Evolutionary conservation across 768 basidiomycete species (phyloP).

Genomic region (Pisolithus microcarpus): DNA sequence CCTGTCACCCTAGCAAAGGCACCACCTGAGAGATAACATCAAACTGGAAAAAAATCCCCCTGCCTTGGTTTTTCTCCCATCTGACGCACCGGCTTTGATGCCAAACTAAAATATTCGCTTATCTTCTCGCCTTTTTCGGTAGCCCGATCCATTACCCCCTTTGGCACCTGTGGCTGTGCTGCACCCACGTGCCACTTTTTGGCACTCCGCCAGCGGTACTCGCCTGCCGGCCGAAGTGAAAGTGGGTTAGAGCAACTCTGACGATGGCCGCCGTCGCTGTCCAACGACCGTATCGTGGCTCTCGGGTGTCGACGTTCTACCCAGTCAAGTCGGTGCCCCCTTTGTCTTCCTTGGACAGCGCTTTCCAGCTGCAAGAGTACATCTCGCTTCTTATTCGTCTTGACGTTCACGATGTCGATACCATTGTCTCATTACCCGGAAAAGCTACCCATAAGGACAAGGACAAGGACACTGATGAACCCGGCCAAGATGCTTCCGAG

Average conservation of each 20-base stretch:
- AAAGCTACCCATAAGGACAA: conserved; percentile 15
- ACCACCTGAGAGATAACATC: not conserved
- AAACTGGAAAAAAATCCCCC: not conserved
- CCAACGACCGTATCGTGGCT: conserved; percentile 68
- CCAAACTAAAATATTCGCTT: conserved; percentile 1
- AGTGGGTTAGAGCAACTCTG: conserved; percentile 1
- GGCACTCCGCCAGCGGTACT: not conserved
- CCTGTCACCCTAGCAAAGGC: not conserved
- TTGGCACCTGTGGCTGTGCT: not conserved
- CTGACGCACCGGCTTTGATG: not conserved
- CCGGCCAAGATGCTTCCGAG: conserved; percentile 19
- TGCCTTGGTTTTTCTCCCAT: not conserved
- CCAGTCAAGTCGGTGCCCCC: conserved; percentile 66
- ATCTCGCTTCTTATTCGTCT: conserved; percentile 79
- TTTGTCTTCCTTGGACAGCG: conserved; percentile 73
- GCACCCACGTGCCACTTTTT: not conserved
- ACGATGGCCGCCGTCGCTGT: conserved; percentile 34
- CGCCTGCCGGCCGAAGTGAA: not conserved
- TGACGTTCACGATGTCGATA: conserved; percentile 83
- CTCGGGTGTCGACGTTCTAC: conserved; percentile 74
- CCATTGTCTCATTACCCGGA: conserved; percentile 72
- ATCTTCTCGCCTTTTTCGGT: conserved; percentile 1
- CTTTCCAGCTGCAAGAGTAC: conserved; percentile 93
- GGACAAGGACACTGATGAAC: conserved; percentile 20
- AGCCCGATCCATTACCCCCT: conserved; percentile 5